These are phyloP conservation scores for Fraxinus velutina DNA, from an alignment of 305 asterid genomes.

Conservation along the genomic window DNA sequence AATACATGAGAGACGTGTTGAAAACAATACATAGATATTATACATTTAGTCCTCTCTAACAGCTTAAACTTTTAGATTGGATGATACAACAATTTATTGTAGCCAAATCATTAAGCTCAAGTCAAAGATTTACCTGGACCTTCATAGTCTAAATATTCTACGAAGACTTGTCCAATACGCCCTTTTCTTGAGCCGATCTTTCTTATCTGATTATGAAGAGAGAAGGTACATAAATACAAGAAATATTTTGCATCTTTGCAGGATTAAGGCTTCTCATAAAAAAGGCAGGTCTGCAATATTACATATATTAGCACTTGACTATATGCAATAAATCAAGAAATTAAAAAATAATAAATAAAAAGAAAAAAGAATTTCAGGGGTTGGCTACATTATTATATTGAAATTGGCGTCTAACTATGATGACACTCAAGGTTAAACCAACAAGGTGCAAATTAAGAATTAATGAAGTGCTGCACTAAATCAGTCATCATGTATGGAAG, in stretches of 20 bases:
- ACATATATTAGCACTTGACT: not conserved
- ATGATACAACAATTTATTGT: not conserved
- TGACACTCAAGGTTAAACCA: not conserved
- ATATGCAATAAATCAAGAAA: not conserved
- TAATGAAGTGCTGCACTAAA: not conserved
- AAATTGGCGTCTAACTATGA: not conserved
- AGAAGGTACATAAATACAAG: not conserved
- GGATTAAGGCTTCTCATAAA: not conserved
- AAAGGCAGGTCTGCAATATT: not conserved
- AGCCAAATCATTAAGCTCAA: too few species aligned
- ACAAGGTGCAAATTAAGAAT: not conserved
- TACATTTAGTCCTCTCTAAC: not conserved
- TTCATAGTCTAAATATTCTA: not conserved
- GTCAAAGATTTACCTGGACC: slow-evolving; percentile 1
- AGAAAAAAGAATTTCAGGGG: not conserved
- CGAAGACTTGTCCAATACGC: not conserved
- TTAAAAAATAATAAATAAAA: not conserved
- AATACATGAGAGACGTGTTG: not conserved
- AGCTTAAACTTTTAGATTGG: not conserved
- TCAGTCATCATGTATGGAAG: not conserved
- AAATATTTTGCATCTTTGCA: not conserved
- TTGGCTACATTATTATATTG: not conserved
- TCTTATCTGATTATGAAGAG: slow-evolving; percentile 4
- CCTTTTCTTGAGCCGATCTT: not conserved
- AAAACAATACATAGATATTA: not conserved